Percentiles rank a stretch among this genome's conserved stretches.
These are phyloP conservation scores for Corylus heterophylla DNA, from an alignment of 306 rosid genomes.

Conservation along the genomic window DNA sequence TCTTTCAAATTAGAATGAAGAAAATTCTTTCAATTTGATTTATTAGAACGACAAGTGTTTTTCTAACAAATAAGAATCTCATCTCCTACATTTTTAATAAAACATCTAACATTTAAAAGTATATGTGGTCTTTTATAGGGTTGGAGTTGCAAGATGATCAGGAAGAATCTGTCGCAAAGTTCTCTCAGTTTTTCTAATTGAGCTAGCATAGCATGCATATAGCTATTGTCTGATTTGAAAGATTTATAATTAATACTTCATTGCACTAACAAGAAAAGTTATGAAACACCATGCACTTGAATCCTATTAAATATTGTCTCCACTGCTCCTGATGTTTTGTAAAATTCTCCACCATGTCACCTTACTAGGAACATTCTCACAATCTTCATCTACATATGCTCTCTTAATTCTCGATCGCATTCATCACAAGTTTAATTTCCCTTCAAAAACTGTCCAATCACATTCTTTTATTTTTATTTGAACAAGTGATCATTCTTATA, in stretches of 20 bases:
- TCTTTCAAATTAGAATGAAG: too few species aligned
- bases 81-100: too few species aligned
- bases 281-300: not conserved
- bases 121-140: not conserved
- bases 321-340: not conserved
- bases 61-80: too few species aligned
- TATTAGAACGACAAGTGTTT: too few species aligned
- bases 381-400: not conserved
- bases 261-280: not conserved
- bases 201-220: too few species aligned
- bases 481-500: too few species aligned
- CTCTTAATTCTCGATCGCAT: not conserved
- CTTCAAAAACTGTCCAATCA: not conserved
- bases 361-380: not conserved
- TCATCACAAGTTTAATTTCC: not conserved
- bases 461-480: not conserved
- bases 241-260: not conserved
- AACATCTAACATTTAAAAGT: too few species aligned
- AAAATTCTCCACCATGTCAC: not conserved
- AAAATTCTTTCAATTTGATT: too few species aligned
- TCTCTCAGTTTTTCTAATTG: slow-evolving; percentile 10
- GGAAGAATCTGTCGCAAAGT: slow-evolving; percentile 27
- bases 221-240: slow-evolving; percentile 16
- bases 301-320: not conserved
- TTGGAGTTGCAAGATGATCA: slow-evolving; percentile 28